Evolutionary conservation across 1,284 basidiomycete genomes (phyloP).

Genomic region (Cronartium quercuum): DNA sequence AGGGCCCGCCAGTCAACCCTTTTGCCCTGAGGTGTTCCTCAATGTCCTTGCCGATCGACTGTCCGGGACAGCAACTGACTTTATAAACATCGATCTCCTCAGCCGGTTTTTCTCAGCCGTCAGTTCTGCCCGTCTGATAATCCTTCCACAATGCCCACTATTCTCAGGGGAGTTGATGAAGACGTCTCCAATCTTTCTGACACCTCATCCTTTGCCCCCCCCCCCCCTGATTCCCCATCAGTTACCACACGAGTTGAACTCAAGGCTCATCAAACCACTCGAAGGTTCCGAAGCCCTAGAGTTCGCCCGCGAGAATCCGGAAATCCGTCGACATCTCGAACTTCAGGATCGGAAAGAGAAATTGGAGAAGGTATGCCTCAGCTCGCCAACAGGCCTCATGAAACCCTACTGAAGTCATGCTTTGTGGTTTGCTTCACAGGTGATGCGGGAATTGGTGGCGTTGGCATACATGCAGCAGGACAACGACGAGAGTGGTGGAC

Average conservation of each 20-base stretch:
- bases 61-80: conserved; percentile 92
- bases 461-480: conserved; percentile 32
- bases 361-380: conserved; percentile 69
- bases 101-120: conserved; percentile 7
- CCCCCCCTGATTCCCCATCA: conserved; percentile 47
- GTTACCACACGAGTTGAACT: conserved; percentile 97
- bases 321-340: conserved; percentile 78
- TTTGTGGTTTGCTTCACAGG: neutral
- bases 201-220: neutral
- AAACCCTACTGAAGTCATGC: neutral
- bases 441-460: conserved; percentile 31
- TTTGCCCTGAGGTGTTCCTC: conserved; percentile 95
- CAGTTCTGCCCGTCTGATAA: neutral
- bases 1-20: conserved; percentile 75
- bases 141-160: too few relatives aligned
- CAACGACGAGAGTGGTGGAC: too few relatives aligned
- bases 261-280: conserved; percentile 83
- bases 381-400: neutral
- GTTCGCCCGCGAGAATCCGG: conserved; percentile 92
- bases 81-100: conserved; percentile 61
- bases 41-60: conserved; percentile 95
- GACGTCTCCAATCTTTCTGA: too few relatives aligned
- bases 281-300: conserved; percentile 74
- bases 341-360: conserved; percentile 95
- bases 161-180: too few relatives aligned